A percentile compares a stretch with the other conserved stretches of the same genome.
phyloP scores from a whole-genome alignment of 1,139 yeast species.

The Debaryomyces coudertii region DNA sequence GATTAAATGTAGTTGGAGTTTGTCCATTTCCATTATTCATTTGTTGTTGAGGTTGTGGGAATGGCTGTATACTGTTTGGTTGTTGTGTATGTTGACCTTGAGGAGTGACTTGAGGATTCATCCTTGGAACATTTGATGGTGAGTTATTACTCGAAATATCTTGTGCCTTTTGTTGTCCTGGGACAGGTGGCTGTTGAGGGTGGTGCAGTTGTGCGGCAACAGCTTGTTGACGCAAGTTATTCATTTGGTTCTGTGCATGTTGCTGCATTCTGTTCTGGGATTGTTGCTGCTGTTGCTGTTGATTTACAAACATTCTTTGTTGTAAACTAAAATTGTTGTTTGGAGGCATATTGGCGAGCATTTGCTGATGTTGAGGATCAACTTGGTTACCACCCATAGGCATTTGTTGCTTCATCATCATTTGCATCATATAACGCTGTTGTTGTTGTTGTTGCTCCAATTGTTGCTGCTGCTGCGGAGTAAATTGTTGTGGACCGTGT shows the following conservation, averaged over 20 bases:
- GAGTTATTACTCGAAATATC: conserved; percentile 21
- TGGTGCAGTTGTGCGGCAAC: conserved; percentile 29
- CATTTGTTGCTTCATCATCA: conserved; percentile 29
- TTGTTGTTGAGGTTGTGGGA: conserved; percentile 18
- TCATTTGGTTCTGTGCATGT: conserved; percentile 57
- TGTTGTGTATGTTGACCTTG: conserved; percentile 22
- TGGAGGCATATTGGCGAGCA: conserved; percentile 18
- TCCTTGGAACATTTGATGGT: conserved; percentile 24
- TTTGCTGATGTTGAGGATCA: conserved; percentile 30
- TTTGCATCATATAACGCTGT: conserved; percentile 31
- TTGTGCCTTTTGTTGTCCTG: conserved; percentile 16
- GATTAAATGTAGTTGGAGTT: conserved; percentile 15
- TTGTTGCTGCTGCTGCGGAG: conserved; percentile 18
- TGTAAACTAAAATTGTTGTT: conserved; percentile 14
- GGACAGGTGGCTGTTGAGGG: conserved; percentile 14
- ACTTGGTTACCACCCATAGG: conserved; percentile 17
- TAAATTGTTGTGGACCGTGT: conserved; percentile 27
- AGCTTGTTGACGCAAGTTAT: conserved; percentile 52
- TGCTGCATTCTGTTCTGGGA: conserved; percentile 46
- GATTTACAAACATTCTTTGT: conserved; percentile 14
- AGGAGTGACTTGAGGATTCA: conserved; percentile 23
- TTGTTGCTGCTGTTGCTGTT: conserved; percentile 25
- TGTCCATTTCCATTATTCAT: conserved; percentile 14
- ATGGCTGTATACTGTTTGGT: conserved; percentile 18
- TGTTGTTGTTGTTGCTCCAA: conserved; percentile 22